phyloP scores from a whole-genome alignment of 2,329 filamentous ascomycete species.

The Curvularia sp. region DNA sequence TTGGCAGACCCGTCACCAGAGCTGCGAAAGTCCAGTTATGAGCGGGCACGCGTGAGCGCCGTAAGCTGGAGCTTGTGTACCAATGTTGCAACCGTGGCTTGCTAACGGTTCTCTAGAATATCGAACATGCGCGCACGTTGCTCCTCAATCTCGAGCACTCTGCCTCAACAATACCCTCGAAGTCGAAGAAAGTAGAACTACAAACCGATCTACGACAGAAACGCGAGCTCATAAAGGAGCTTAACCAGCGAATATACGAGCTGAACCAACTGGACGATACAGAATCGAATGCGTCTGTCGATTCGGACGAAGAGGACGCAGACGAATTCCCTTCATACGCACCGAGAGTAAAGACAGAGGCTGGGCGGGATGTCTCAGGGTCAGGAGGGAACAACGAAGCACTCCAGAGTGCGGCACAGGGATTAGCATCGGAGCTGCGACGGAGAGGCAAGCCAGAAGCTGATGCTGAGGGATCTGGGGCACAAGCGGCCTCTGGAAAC shows the following conservation, averaged over 20 bases:
- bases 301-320: slow-evolving; percentile 53
- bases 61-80: slow-evolving; percentile 50
- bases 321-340: slow-evolving; percentile 53
- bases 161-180: slow-evolving; percentile 55
- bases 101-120: slow-evolving; percentile 60
- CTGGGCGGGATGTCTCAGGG: slow-evolving; percentile 43
- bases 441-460: slow-evolving; percentile 36
- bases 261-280: slow-evolving; percentile 65
- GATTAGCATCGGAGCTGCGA: slow-evolving; percentile 45
- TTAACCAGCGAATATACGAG: slow-evolving; percentile 72
- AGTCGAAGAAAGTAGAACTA: slow-evolving; percentile 62
- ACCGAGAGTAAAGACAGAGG: slow-evolving; percentile 46
- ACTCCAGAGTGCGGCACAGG: slow-evolving; percentile 44
- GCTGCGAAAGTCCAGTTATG: slow-evolving; percentile 68
- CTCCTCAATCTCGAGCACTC: slow-evolving; percentile 76
- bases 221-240: slow-evolving; percentile 68
- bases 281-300: slow-evolving; percentile 43
- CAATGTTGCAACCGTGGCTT: neutral
- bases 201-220: slow-evolving; percentile 71
- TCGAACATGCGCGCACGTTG: slow-evolving; percentile 73
- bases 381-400: slow-evolving; percentile 42
- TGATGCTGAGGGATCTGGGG: slow-evolving; percentile 24
- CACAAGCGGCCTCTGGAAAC: slow-evolving; percentile 40
- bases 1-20: slow-evolving; percentile 66
- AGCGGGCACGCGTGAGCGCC: slow-evolving; percentile 66